phyloP scores from a whole-genome alignment of 768 basidiomycete genomes.

The Mycena leptocephala region DNA sequence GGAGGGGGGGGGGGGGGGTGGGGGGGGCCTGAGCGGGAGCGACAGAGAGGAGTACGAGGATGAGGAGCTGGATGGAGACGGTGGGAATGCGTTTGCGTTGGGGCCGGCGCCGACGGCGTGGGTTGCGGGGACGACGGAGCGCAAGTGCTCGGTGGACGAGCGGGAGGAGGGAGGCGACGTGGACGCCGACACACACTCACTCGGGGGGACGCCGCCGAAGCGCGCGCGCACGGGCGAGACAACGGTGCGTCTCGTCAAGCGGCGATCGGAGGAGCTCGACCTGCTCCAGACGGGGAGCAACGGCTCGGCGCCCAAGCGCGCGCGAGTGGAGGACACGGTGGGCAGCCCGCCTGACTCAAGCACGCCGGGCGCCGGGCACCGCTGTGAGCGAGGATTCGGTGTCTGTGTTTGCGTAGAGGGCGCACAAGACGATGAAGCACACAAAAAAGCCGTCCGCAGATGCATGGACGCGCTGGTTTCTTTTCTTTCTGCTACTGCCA shows the following conservation, averaged over 20 bases:
- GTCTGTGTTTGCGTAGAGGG: background rate
- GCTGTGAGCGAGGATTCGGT: background rate
- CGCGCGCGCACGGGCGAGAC: background rate
- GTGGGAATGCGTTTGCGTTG: background rate
- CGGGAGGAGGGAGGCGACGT: conserved; percentile 43
- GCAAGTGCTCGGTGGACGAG: conserved; percentile 49
- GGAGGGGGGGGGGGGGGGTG: background rate
- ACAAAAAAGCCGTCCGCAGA: too few relatives aligned
- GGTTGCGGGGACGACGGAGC: background rate
- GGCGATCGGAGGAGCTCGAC: conserved; percentile 4
- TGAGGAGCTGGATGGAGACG: background rate
- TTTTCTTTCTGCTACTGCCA: too few relatives aligned
- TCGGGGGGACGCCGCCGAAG: background rate
- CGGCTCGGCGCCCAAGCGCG: background rate
- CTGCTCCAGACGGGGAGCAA: background rate
- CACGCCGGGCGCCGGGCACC: background rate
- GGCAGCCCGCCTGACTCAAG: background rate
- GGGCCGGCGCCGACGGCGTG: background rate
- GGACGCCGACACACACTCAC: background rate
- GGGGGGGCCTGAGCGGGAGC: background rate
- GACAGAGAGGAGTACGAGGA: background rate
- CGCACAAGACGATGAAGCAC: too few relatives aligned
- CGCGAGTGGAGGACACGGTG: background rate
- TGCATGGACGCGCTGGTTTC: too few relatives aligned
- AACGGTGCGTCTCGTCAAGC: background rate